A percentile compares a stretch with the other conserved stretches of the same genome.
Evolutionary conservation across 2,329 filamentous ascomycete genomes (phyloP).

Genomic region (Penicillium sp.): DNA sequence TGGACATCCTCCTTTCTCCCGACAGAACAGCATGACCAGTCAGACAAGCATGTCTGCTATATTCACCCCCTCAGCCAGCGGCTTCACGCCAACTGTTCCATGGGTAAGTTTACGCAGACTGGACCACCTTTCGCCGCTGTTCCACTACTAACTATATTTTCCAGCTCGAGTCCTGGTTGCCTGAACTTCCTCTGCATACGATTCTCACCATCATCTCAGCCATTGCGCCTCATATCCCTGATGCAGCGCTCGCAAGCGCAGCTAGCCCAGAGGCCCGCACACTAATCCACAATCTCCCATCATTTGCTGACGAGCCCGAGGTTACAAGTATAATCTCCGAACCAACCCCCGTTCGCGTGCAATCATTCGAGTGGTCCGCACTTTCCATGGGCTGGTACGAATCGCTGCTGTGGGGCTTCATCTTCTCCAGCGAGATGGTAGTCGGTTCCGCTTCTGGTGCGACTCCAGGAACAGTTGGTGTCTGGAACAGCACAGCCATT

Average conservation of each 20-base stretch:
- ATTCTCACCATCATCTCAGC: slow-evolving; percentile 71
- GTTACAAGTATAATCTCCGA: slow-evolving; percentile 68
- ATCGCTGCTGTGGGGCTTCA: slow-evolving; percentile 86
- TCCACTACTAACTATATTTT: slow-evolving; percentile 15
- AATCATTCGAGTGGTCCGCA: slow-evolving; percentile 92
- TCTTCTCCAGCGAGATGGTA: slow-evolving; percentile 88
- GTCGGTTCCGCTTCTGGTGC: slow-evolving; percentile 43
- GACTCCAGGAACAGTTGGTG: slow-evolving; percentile 79
- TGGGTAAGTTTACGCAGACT: slow-evolving; percentile 56
- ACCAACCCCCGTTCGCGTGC: slow-evolving; percentile 69
- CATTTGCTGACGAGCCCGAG: slow-evolving; percentile 51
- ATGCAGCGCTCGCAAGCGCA: slow-evolving; percentile 43
- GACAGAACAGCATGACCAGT: slow-evolving; percentile 86
- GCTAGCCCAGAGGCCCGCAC: slow-evolving; percentile 42
- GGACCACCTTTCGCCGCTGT: too few relatives aligned
- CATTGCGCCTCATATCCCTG: slow-evolving; percentile 52
- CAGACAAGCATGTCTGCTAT: slow-evolving; percentile 64
- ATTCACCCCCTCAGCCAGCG: slow-evolving; percentile 51
- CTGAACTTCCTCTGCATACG: slow-evolving; percentile 83
- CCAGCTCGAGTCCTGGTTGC: slow-evolving; percentile 88
- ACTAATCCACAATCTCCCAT: slow-evolving; percentile 43
- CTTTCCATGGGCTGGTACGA: slow-evolving; percentile 94
- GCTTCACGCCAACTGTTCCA: slow-evolving; percentile 72
- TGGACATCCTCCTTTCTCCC: slow-evolving; percentile 74
- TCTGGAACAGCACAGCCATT: slow-evolving; percentile 90